A percentile compares a stretch with the other conserved stretches of the same genome.
These are phyloP conservation scores for Hordeum marinum DNA, from an alignment of 176 grass and related monocot genomes.

Conservation along the genomic window DNA sequence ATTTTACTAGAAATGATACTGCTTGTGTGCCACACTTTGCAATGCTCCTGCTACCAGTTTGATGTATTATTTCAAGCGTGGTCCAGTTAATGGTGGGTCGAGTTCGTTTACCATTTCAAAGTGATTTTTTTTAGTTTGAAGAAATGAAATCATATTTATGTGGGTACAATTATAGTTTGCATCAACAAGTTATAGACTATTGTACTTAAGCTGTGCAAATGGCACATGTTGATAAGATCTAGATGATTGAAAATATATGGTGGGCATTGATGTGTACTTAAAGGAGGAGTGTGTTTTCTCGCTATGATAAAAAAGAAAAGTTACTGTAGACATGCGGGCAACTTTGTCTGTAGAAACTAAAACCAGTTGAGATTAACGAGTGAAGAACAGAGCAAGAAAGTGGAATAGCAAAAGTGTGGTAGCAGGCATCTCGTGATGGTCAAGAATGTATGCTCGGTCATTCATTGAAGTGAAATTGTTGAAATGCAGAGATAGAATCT, in stretches of 20 bases:
- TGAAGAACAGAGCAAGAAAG: background rate
- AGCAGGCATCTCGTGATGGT: background rate
- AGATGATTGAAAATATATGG: background rate
- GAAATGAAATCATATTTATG: background rate
- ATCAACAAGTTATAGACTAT: background rate
- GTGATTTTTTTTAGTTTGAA: background rate
- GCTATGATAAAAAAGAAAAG: background rate
- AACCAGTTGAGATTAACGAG: background rate
- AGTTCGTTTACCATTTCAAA: background rate
- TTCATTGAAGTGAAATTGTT: constrained; percentile 1
- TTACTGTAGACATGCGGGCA: background rate
- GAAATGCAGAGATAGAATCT: background rate
- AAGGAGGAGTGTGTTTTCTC: background rate
- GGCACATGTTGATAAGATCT: background rate
- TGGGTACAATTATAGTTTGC: background rate
- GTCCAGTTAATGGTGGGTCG: background rate
- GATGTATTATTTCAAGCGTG: background rate
- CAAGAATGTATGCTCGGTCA: background rate
- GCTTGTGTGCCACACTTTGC: background rate
- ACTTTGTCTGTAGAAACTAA: constrained; percentile 3
- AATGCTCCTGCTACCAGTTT: background rate
- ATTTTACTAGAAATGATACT: background rate
- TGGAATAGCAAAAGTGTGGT: background rate
- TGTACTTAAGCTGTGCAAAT: constrained; percentile 1
- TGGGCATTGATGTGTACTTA: background rate